A percentile compares a stretch with the other conserved stretches of the same genome.
Conservation (phyloP, 495 filamentous ascomycete genomes). For the Neurospora discreta region DNA sequence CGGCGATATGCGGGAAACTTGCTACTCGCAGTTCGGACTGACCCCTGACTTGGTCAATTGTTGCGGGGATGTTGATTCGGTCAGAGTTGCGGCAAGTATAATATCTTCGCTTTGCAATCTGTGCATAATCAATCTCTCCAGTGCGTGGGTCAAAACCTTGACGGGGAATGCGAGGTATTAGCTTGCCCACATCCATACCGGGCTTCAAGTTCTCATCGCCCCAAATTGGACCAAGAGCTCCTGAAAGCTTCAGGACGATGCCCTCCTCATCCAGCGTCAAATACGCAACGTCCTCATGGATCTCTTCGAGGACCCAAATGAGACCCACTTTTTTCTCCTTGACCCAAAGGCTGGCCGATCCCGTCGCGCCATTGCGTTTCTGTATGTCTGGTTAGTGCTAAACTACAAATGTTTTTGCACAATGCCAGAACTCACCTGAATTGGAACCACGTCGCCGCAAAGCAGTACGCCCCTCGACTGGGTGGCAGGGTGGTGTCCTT, state of each 20-base stretch:
- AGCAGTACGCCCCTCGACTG: slow-evolving; percentile 86
- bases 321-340: slow-evolving; percentile 91
- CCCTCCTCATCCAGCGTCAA: slow-evolving; percentile 65
- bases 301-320: slow-evolving; percentile 97
- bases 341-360: slow-evolving; percentile 92
- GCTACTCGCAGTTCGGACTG: slow-evolving; percentile 63
- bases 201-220: slow-evolving; percentile 52
- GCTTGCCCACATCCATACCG: slow-evolving; percentile 59
- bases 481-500: slow-evolving; percentile 45
- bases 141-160: slow-evolving; percentile 49
- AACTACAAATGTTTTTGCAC: neutral
- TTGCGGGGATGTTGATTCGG: slow-evolving; percentile 66
- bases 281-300: slow-evolving; percentile 80
- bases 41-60: slow-evolving; percentile 56
- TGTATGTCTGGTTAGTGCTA: slow-evolving; percentile 24
- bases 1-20: slow-evolving; percentile 93
- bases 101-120: slow-evolving; percentile 56
- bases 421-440: slow-evolving; percentile 27
- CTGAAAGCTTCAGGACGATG: slow-evolving; percentile 52
- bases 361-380: slow-evolving; percentile 84
- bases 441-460: slow-evolving; percentile 94
- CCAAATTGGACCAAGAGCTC: slow-evolving; percentile 68
- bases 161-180: slow-evolving; percentile 75
- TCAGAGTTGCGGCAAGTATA: slow-evolving; percentile 71
- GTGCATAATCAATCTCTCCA: slow-evolving; percentile 60